Evolutionary conservation across 495 filamentous ascomycete species (phyloP).

Genomic region (Zalerion maritima): DNA sequence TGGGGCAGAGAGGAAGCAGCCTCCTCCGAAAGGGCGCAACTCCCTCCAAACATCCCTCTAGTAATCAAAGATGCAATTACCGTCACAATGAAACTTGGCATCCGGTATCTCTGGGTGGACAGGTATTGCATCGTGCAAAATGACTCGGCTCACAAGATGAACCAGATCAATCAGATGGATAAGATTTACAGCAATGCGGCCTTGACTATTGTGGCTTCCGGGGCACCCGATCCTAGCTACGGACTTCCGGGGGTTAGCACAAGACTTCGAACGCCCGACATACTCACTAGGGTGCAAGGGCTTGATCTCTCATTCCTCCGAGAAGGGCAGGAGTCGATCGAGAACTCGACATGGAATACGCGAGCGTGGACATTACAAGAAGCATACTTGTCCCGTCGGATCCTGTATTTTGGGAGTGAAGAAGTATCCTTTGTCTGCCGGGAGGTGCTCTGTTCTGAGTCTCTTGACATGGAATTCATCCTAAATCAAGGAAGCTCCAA

Average conservation of each 20-base stretch:
- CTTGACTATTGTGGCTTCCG: slow-evolving; percentile 18
- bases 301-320: slow-evolving; percentile 7
- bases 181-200: slow-evolving; percentile 13
- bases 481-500: too few relatives aligned
- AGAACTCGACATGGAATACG: slow-evolving; percentile 14
- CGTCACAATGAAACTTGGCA: slow-evolving; percentile 8
- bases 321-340: too few relatives aligned
- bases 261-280: slow-evolving; percentile 1
- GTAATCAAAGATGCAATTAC: slow-evolving; percentile 16
- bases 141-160: slow-evolving; percentile 7
- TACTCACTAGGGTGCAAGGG: slow-evolving; percentile 2
- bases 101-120: slow-evolving; percentile 19
- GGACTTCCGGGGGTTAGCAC: slow-evolving; percentile 17
- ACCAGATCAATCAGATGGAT: slow-evolving; percentile 18
- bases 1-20: slow-evolving; percentile 3
- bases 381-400: slow-evolving; percentile 16
- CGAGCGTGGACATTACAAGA: slow-evolving; percentile 32
- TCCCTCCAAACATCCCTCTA: too few relatives aligned
- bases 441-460: slow-evolving; percentile 11
- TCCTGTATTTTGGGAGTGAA: slow-evolving; percentile 18
- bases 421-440: slow-evolving; percentile 26
- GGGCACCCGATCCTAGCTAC: slow-evolving; percentile 11
- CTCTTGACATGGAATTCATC: too few relatives aligned
- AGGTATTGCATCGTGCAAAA: slow-evolving; percentile 17
- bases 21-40: not conserved